Percentiles rank a stretch among this genome's conserved stretches.
Conservation (phyloP, 129 eudicot genomes). For the Oenanthe sinensis region DNA sequence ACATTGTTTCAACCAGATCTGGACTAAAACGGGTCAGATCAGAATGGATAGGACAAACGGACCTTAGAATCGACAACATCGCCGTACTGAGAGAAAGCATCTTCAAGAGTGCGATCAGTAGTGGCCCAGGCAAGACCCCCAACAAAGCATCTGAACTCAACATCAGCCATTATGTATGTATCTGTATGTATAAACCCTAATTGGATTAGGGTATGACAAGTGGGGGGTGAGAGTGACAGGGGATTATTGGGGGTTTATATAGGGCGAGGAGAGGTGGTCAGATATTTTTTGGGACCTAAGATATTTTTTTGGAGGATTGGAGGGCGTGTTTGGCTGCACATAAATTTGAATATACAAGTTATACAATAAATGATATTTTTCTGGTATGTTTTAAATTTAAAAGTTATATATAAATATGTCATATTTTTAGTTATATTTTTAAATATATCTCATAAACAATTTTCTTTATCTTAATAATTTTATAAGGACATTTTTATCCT, state of each 20-base stretch:
- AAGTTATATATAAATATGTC: too few relatives aligned
- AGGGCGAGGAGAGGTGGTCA: slow-evolving; percentile 7
- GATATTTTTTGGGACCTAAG: neutral
- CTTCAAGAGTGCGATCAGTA: slow-evolving; percentile 45
- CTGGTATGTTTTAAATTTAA: too few relatives aligned
- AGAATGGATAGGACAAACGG: too few relatives aligned
- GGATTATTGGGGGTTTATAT: slow-evolving; percentile 8
- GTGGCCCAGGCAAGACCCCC: slow-evolving; percentile 98
- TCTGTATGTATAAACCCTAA: neutral
- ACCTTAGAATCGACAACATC: slow-evolving; percentile 87
- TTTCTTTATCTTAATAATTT: too few relatives aligned
- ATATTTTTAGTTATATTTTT: too few relatives aligned
- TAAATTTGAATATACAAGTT: too few relatives aligned
- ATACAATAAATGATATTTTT: too few relatives aligned
- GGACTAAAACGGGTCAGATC: slow-evolving; percentile 14
- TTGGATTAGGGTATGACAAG: neutral
- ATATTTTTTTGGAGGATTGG: neutral
- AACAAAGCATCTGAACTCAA: slow-evolving; percentile 83
- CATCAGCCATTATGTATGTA: slow-evolving; percentile 60
- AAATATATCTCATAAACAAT: too few relatives aligned
- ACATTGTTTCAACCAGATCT: too few relatives aligned
- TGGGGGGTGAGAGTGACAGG: neutral
- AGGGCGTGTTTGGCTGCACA: too few relatives aligned
- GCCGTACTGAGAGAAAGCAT: slow-evolving; percentile 70
- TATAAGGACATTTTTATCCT: too few relatives aligned